phyloP scores from a whole-genome alignment of 495 filamentous ascomycete species.

The Aspergillus funiculosus region DNA sequence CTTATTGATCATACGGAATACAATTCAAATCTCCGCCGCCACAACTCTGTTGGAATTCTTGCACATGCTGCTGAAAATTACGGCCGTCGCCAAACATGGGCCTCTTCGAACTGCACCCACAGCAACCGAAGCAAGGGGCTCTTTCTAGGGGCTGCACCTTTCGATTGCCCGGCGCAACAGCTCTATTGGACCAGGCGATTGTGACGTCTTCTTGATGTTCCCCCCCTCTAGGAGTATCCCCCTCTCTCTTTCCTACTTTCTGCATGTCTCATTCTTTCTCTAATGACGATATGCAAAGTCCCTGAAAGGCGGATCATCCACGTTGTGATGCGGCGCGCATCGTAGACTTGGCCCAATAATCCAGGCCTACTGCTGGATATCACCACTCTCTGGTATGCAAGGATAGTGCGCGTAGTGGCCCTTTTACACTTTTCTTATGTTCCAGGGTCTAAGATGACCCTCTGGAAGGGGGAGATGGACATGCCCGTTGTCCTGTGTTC shows the following conservation, averaged over 20 bases:
- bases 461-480: slow-evolving; percentile 23
- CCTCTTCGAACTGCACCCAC: slow-evolving; percentile 14
- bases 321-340: slow-evolving; percentile 20
- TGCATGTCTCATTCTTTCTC: slow-evolving; percentile 22
- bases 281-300: slow-evolving; percentile 22
- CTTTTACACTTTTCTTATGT: slow-evolving; percentile 20
- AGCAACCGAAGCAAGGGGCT: slow-evolving; percentile 27
- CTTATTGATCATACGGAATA: slow-evolving; percentile 3
- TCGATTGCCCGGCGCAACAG: slow-evolving; percentile 25
- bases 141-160: slow-evolving; percentile 18
- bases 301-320: slow-evolving; percentile 21
- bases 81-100: slow-evolving; percentile 16
- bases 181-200: slow-evolving; percentile 9
- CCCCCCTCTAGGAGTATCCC: slow-evolving; percentile 12
- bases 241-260: slow-evolving; percentile 12
- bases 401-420: slow-evolving; percentile 21
- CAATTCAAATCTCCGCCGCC: slow-evolving; percentile 17
- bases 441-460: slow-evolving; percentile 21
- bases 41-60: slow-evolving; percentile 7
- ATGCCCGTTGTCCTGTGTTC: slow-evolving; percentile 19
- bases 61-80: slow-evolving; percentile 21
- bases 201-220: slow-evolving; percentile 13
- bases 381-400: slow-evolving; percentile 30
- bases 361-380: slow-evolving; percentile 6
- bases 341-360: slow-evolving; percentile 21